A percentile compares a stretch with the other conserved stretches of the same genome.
Evolutionary conservation across 2,329 filamentous ascomycete species (phyloP).

Genomic region (Sclerotinia nivalis): DNA sequence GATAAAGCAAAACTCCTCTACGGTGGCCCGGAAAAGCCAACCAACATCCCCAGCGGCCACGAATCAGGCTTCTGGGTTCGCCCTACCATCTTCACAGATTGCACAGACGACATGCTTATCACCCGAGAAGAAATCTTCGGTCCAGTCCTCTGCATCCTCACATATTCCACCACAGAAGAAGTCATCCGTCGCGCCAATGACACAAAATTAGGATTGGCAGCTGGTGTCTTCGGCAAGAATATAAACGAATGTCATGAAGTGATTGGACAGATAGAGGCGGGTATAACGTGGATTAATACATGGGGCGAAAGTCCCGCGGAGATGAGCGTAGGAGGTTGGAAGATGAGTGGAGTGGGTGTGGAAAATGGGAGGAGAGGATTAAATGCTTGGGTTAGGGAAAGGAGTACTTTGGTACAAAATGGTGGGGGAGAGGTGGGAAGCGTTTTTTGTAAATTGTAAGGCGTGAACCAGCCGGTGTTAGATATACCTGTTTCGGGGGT

Average conservation of each 20-base stretch:
- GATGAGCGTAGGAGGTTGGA: conserved; percentile 93
- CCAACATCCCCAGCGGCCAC: conserved; percentile 40
- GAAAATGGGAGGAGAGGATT: conserved; percentile 82
- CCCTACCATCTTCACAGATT: conserved; percentile 84
- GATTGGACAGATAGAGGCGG: conserved; percentile 70
- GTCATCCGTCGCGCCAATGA: conserved; percentile 72
- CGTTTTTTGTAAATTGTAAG: conserved; percentile 65
- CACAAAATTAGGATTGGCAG: conserved; percentile 76
- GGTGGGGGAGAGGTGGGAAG: conserved; percentile 60
- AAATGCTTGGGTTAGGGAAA: conserved; percentile 80
- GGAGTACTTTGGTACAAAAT: conserved; percentile 86
- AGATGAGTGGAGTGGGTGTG: conserved; percentile 82
- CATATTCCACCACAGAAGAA: conserved; percentile 70
- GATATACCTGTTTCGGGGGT: not conserved
- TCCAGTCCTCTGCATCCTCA: conserved; percentile 78
- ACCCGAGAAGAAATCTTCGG: conserved; percentile 85
- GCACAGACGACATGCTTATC: conserved; percentile 79
- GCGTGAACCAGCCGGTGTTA: not conserved
- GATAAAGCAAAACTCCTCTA: conserved; percentile 74
- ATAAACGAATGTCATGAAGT: conserved; percentile 73
- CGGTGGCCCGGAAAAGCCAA: conserved; percentile 65
- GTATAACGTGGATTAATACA: conserved; percentile 90
- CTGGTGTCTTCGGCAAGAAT: conserved; percentile 78
- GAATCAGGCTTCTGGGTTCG: conserved; percentile 76
- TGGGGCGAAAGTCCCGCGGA: conserved; percentile 92